Evolutionary conservation across 2,329 filamentous ascomycete species (phyloP).

Genomic region (Ascocoryne sarcoides): DNA sequence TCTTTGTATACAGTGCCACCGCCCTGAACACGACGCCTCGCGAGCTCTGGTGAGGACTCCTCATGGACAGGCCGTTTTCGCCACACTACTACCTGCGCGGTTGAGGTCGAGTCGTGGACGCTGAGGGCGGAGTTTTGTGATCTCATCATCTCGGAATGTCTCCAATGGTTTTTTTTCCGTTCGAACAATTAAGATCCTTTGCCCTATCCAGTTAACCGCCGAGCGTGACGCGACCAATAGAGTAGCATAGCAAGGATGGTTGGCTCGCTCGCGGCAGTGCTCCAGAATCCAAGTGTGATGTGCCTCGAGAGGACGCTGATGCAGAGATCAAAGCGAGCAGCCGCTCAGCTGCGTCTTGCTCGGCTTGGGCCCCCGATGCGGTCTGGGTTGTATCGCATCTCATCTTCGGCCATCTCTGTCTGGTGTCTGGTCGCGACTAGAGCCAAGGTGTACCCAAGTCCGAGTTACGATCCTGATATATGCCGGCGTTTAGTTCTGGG

Average conservation of each 20-base stretch:
- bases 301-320: no score
- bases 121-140: no score
- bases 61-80: no score
- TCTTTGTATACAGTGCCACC: no score
- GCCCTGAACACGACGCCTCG: no score
- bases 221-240: constrained; percentile 23
- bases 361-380: not conserved
- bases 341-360: constrained; percentile 17
- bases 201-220: constrained; percentile 28
- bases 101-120: no score
- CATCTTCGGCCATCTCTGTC: constrained; percentile 1
- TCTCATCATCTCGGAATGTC: no score
- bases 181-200: no score
- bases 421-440: not conserved
- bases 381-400: not conserved
- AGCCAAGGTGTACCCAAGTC: not conserved
- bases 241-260: constrained; percentile 18
- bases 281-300: constrained; percentile 21
- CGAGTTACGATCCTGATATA: constrained; percentile 12
- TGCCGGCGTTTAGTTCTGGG: constrained; percentile 18
- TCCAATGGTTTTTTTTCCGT: no score
- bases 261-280: constrained; percentile 19
- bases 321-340: constrained; percentile 19
- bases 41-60: no score
- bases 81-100: no score